Evolutionary conservation across 139 green algal species (phyloP).

Genomic region (Tetradesmus obliquus): DNA sequence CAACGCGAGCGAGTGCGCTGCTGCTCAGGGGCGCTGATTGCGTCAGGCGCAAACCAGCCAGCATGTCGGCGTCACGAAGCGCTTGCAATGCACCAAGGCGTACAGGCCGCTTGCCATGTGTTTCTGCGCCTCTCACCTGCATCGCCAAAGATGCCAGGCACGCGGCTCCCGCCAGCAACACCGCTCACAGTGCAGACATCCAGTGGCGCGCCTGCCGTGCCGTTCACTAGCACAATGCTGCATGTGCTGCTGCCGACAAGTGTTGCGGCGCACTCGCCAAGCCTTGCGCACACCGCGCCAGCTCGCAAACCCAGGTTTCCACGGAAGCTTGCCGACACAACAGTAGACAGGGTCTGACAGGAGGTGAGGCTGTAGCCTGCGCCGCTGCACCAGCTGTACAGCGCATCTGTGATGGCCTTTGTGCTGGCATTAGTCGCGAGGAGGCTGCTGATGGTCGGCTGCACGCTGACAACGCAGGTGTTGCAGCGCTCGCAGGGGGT

Average conservation of each 20-base stretch:
- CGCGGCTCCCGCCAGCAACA: background rate
- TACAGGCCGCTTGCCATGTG: background rate
- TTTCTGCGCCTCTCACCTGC: background rate
- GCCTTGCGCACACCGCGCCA: conserved; percentile 10
- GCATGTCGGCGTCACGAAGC: no score
- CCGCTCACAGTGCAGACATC: background rate
- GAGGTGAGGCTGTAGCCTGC: background rate
- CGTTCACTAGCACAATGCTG: background rate
- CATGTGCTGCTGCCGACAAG: background rate
- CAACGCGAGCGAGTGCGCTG: no score
- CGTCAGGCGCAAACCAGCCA: background rate
- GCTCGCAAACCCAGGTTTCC: background rate
- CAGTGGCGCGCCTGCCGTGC: background rate
- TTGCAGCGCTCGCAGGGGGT: conserved; percentile 3
- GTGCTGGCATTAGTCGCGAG: background rate
- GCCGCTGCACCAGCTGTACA: conserved; percentile 14
- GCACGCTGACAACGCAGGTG: background rate
- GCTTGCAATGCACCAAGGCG: background rate
- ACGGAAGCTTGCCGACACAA: background rate
- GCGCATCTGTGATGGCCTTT: background rate
- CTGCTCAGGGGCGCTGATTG: background rate
- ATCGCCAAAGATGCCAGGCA: background rate
- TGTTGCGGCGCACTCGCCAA: background rate
- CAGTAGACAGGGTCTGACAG: background rate
- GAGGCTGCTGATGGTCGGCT: background rate